Conservation (phyloP, 1,284 basidiomycete genomes). For the Ceratobasidium sp. region DNA sequence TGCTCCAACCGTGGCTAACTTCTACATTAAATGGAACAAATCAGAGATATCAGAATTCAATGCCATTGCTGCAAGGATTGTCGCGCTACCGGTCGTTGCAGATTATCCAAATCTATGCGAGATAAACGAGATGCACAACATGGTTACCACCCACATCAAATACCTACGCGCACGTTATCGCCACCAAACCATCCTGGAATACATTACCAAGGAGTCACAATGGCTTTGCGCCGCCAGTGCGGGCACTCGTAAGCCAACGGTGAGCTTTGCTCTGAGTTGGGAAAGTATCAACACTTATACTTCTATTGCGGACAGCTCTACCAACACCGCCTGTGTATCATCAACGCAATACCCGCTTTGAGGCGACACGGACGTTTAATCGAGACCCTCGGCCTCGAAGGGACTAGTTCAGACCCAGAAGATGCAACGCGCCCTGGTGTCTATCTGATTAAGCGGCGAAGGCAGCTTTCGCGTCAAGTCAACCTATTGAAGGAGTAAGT, state of each 20-base stretch:
- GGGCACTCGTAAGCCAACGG: conserved; percentile 1
- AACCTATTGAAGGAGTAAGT: neutral
- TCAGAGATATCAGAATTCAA: neutral
- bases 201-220: neutral
- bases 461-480: neutral
- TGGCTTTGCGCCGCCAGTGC: neutral
- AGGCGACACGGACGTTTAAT: neutral
- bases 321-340: neutral
- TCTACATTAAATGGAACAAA: conserved; percentile 6
- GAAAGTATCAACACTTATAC: no score
- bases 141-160: neutral
- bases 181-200: neutral
- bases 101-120: neutral
- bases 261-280: neutral
- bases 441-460: neutral
- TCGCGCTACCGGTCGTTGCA: neutral
- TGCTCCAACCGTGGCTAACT: neutral
- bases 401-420: neutral
- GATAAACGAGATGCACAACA: neutral
- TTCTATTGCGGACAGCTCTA: neutral
- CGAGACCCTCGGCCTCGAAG: neutral
- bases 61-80: neutral
- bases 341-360: neutral
- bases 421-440: neutral
- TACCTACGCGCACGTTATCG: neutral